Evolutionary conservation across 257 asterid genomes (phyloP).

Genomic region (Striga asiatica): DNA sequence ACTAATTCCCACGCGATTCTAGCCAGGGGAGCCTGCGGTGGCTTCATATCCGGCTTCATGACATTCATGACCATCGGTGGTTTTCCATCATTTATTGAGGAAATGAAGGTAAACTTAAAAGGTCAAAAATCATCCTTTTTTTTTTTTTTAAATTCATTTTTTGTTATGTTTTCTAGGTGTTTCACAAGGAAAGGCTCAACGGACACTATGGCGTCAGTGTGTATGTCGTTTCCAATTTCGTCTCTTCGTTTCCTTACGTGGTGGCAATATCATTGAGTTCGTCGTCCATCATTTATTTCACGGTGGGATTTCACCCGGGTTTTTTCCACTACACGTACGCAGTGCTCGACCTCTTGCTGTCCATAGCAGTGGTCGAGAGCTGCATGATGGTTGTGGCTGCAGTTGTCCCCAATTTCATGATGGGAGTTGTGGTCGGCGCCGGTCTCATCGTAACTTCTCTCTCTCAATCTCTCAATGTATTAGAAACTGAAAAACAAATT

Average conservation of each 20-base stretch:
- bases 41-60: slow-evolving; percentile 84
- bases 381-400: slow-evolving; percentile 93
- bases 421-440: slow-evolving; percentile 73
- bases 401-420: slow-evolving; percentile 77
- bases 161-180: slow-evolving; percentile 40
- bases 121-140: too few relatives aligned
- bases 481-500: too few relatives aligned
- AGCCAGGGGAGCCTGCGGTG: slow-evolving; percentile 84
- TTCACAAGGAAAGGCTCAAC: slow-evolving; percentile 54
- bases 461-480: background rate
- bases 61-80: slow-evolving; percentile 95
- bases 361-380: slow-evolving; percentile 74
- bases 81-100: slow-evolving; percentile 92
- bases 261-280: slow-evolving; percentile 44
- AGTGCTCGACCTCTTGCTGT: slow-evolving; percentile 38
- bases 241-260: slow-evolving; percentile 77
- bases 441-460: slow-evolving; percentile 53
- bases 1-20: slow-evolving; percentile 38
- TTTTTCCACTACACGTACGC: slow-evolving; percentile 46
- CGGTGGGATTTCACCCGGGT: slow-evolving; percentile 66
- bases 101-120: slow-evolving; percentile 80
- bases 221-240: slow-evolving; percentile 56
- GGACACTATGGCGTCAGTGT: slow-evolving; percentile 84
- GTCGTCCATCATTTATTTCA: slow-evolving; percentile 49
- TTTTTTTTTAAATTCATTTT: background rate